Base-by-base conservation (phyloP, 495 filamentous ascomycete genomes). In the Aspergillus olivimuriae region DNA sequence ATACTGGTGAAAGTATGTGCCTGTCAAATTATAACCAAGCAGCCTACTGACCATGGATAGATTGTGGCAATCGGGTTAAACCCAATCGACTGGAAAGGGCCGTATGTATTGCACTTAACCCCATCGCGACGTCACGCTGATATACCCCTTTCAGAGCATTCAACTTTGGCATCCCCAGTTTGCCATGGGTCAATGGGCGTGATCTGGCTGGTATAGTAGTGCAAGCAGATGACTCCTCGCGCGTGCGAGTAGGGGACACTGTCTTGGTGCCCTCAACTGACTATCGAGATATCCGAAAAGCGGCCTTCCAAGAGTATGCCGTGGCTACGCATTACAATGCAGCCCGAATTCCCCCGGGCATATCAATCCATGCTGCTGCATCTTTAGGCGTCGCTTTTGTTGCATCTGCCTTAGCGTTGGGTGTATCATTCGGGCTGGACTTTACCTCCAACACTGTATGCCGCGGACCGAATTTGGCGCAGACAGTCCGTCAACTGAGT, bases 1-100 rank as follows among this genome's bases (percentile, higher is more conserved):
- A 68, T 82, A 18, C 64, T 83, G 4, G 68, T 82, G 39, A 69
- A 73, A 54, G 66, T 76, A 47, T 47, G 48, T 39, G 16, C 21
- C 14, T 12, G n/a, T 34, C 36, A 20, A 11, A 15, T 11, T 15
- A 16, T 2, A 1, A 16, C 11, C 16, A 19, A 10, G 3, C 14
- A 14, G 4, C 9, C 4, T 3, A 34, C 45, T 51, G 34, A 57
- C 35, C 1, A 12, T 32, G 18, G 6, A 8, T 43, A 73, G 68
- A 61, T 72, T 7, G 49, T 70, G 23, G 76, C 74, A 7, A 75
- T 85, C 60, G 83, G 82, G 2, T 60, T 87, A 39, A 86, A 85
- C 58, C 83, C 81, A 2, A 75, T 85, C 36, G 83, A 87, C 56
- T 86, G 83, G 83, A 86, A 86, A 63, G 76, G 71, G 51, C 78